Evolutionary conservation across 371 early-diverging fungal genomes (phyloP).

Genomic region (Paraphysoderma sedebokerense): DNA sequence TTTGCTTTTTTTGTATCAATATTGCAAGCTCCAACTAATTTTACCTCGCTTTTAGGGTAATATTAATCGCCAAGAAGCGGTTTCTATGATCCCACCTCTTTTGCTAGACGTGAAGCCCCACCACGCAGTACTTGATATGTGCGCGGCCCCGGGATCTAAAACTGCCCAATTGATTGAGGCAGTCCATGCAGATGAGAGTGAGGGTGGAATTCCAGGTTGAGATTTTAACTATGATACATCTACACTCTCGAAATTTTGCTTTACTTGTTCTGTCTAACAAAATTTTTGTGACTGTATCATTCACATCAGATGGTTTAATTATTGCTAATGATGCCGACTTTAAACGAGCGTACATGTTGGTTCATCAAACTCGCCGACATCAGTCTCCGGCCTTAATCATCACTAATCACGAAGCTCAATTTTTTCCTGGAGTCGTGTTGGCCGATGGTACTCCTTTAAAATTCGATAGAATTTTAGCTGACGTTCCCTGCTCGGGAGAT

Average conservation of each 20-base stretch:
- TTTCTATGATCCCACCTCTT: constrained; percentile 96
- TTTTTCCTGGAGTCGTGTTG: constrained; percentile 60
- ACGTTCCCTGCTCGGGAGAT: constrained; percentile 99
- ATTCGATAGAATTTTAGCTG: constrained; percentile 93
- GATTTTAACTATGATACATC: too few relatives aligned
- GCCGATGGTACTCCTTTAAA: constrained; percentile 17
- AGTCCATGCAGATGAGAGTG: constrained; percentile 48
- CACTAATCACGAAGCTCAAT: constrained; percentile 89
- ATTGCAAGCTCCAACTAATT: too few relatives aligned
- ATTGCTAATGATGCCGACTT: constrained; percentile 94
- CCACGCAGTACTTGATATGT: constrained; percentile 83
- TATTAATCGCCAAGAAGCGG: constrained; percentile 93
- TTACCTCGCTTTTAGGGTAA: constrained; percentile 72
- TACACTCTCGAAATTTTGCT: background rate
- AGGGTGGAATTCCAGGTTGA: constrained; percentile 41
- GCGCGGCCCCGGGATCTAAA: constrained; percentile 83
- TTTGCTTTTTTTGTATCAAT: background rate
- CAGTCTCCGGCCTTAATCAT: constrained; percentile 82
- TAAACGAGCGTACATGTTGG: constrained; percentile 81
- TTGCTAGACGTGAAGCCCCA: constrained; percentile 83
- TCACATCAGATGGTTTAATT: constrained; percentile 69
- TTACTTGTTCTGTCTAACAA: background rate
- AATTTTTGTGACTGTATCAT: too few relatives aligned
- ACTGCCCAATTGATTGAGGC: constrained; percentile 88
- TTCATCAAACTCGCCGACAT: constrained; percentile 86